A percentile compares a stretch with the other conserved stretches of the same genome.
phyloP scores from a whole-genome alignment of 805 yeast species.

The Sugiyamaella mastotermitis region DNA sequence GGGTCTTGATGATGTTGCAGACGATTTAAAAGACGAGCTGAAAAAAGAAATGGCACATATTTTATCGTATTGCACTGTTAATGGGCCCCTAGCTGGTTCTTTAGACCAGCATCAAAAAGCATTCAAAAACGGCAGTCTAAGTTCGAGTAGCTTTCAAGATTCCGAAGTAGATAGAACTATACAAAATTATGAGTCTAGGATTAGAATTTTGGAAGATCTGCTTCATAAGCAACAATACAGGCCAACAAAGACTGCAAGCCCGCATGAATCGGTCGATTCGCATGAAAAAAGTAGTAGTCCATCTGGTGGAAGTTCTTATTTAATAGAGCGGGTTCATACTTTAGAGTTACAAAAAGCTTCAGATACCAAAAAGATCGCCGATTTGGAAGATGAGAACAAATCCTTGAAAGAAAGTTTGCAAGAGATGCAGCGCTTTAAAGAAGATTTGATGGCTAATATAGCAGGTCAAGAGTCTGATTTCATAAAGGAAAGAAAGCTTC shows the following conservation, averaged over 20 bases:
- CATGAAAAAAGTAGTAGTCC: slow-evolving; percentile 7
- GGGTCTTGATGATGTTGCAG: slow-evolving; percentile 22
- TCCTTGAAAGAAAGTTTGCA: slow-evolving; percentile 14
- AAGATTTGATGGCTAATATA: slow-evolving; percentile 63
- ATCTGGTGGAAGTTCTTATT: slow-evolving; percentile 6
- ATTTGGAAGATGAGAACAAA: slow-evolving; percentile 7
- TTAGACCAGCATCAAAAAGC: not conserved
- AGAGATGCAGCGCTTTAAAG: slow-evolving; percentile 40
- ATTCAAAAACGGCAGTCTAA: slow-evolving; percentile 5
- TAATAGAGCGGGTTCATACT: slow-evolving; percentile 14
- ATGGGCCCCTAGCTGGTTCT: not conserved
- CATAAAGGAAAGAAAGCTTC: slow-evolving; percentile 43
- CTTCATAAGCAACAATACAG: slow-evolving; percentile 59
- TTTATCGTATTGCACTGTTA: not conserved
- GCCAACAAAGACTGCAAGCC: not conserved
- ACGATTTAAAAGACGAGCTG: slow-evolving; percentile 17
- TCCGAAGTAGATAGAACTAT: too few relatives aligned
- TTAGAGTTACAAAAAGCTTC: slow-evolving; percentile 13
- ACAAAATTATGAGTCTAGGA: slow-evolving; percentile 51
- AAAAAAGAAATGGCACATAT: not conserved
- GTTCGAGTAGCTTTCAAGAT: too few relatives aligned
- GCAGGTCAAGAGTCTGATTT: slow-evolving; percentile 57
- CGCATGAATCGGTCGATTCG: slow-evolving; percentile 3
- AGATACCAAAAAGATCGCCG: slow-evolving; percentile 6
- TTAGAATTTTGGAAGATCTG: slow-evolving; percentile 69